Evolutionary conservation across 768 basidiomycete species (phyloP), one percentile per base, ranked within the genome.

Genomic region (Leccinum arenicola): DNA sequence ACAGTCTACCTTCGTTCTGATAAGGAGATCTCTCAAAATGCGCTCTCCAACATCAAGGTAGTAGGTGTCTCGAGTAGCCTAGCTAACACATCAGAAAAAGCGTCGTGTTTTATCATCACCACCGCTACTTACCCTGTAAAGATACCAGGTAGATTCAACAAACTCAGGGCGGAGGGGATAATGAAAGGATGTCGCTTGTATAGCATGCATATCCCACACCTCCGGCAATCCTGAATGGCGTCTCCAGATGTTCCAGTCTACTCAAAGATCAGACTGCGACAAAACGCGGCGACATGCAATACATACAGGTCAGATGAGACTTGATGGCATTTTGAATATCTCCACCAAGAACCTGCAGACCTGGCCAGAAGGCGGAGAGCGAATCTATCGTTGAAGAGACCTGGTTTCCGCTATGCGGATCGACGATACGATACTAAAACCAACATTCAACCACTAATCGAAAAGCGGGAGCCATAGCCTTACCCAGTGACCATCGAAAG

Each of bases 321-420:
- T 92, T 92, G 65, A 97, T 91, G 17, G 95, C 96, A 70, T 84
- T 93, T 70, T 91, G 86, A 36, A 97, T 70, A 75, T 97, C 91
- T 19, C 91, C 91, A 4, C 86, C 85, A 12, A 93, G 75, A 10
- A 95, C 90, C 74, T 97, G 96, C 15, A 98, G 78, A 21, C 95
- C 97, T n/a, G 96, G 93, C 86, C 95, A 94, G 72, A 98, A 99
- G 1, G 97, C 95, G 2, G 94, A 93, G 15, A 99, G 76, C 2
- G 94, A 97, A 71, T 99, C 97, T n/a, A 96, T 78, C n/a, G 87
- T 89, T 49, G 80, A 75, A 67, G 87, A 91, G 7, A 86, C 80
- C 6, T 85, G 77, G 59, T 91, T 87, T 19, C 95, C 93, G 29
- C 77, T 84, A 52, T 84, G 76, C 75, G 95, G 90, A 58, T 92